Conservation (phyloP, 2,329 filamentous ascomycete genomes). For the Stenocarpella maydis region DNA sequence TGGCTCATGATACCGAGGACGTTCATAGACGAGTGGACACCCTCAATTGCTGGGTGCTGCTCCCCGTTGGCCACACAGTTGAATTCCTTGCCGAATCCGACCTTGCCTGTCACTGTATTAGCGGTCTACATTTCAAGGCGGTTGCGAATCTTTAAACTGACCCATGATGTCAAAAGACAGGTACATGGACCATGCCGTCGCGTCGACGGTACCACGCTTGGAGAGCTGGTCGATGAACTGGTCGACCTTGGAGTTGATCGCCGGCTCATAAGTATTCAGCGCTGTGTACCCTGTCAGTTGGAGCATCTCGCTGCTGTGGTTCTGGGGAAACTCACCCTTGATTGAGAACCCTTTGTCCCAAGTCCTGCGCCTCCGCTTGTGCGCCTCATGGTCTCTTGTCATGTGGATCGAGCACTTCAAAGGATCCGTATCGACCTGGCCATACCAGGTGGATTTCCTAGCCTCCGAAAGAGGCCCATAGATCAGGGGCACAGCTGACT, state of each 20-base stretch:
- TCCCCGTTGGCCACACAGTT: slow-evolving; percentile 37
- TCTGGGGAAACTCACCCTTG: slow-evolving; percentile 36
- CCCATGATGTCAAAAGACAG: slow-evolving; percentile 42
- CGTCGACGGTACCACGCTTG: slow-evolving; percentile 35
- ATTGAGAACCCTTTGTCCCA: slow-evolving; percentile 41
- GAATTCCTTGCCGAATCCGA: slow-evolving; percentile 41
- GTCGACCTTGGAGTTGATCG: slow-evolving; percentile 37
- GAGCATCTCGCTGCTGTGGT: neutral
- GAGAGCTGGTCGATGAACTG: slow-evolving; percentile 36
- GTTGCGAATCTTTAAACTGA: neutral
- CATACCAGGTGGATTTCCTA: slow-evolving; percentile 52
- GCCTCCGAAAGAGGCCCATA: slow-evolving; percentile 49
- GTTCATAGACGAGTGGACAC: slow-evolving; percentile 46
- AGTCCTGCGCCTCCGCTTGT: slow-evolving; percentile 38
- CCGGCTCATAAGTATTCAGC: slow-evolving; percentile 39
- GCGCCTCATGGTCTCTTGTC: slow-evolving; percentile 43
- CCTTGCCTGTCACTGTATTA: slow-evolving; percentile 29
- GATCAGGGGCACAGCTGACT: slow-evolving; percentile 41
- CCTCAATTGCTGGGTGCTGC: slow-evolving; percentile 45
- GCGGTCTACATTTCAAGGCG: neutral
- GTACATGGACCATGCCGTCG: slow-evolving; percentile 39
- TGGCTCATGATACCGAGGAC: slow-evolving; percentile 44
- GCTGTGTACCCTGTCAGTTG: slow-evolving; percentile 31
- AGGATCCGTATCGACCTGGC: slow-evolving; percentile 37
- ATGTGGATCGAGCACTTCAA: slow-evolving; percentile 49